Percentiles rank a stretch among this genome's conserved stretches.
Conservation (phyloP, 495 filamentous ascomycete species). For the Staphylotrichum tortipilum region DNA sequence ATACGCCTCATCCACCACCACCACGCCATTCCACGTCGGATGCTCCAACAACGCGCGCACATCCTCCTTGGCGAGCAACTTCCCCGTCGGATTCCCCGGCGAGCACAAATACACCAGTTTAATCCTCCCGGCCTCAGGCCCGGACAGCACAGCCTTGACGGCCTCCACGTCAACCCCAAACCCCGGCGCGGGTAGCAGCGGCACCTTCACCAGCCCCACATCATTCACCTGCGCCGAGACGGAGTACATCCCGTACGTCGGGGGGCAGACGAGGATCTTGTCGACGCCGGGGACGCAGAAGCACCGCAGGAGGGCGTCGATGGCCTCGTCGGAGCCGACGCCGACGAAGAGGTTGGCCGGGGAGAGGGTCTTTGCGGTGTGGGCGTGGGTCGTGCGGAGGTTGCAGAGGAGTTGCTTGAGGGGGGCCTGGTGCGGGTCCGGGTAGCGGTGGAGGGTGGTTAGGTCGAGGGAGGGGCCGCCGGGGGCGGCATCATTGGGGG, state of each 20-base stretch:
- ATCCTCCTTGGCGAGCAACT: slow-evolving; percentile 66
- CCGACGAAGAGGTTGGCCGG: slow-evolving; percentile 87
- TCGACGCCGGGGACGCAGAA: slow-evolving; percentile 85
- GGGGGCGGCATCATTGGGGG: slow-evolving; percentile 17
- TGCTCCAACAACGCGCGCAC: slow-evolving; percentile 68
- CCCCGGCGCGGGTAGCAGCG: slow-evolving; percentile 48
- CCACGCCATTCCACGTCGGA: slow-evolving; percentile 89
- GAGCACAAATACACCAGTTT: slow-evolving; percentile 90
- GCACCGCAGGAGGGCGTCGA: slow-evolving; percentile 83
- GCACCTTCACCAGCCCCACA: slow-evolving; percentile 72
- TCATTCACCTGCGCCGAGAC: slow-evolving; percentile 94
- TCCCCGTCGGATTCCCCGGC: slow-evolving; percentile 87
- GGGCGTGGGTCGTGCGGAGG: slow-evolving; percentile 75
- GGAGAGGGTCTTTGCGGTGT: slow-evolving; percentile 63
- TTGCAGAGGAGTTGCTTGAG: slow-evolving; percentile 82
- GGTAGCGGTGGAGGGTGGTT: slow-evolving; percentile 80
- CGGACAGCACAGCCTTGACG: slow-evolving; percentile 55
- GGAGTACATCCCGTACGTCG: slow-evolving; percentile 96
- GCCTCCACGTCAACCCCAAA: slow-evolving; percentile 65
- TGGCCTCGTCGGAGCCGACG: slow-evolving; percentile 92
- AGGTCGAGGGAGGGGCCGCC: slow-evolving; percentile 56
- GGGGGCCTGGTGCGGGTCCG: slow-evolving; percentile 83
- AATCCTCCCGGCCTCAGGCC: slow-evolving; percentile 40
- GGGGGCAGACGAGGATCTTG: slow-evolving; percentile 86
- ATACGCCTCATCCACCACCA: slow-evolving; percentile 93